Evolutionary conservation across 768 basidiomycete species (phyloP).

Genomic region (Russula sp.): DNA sequence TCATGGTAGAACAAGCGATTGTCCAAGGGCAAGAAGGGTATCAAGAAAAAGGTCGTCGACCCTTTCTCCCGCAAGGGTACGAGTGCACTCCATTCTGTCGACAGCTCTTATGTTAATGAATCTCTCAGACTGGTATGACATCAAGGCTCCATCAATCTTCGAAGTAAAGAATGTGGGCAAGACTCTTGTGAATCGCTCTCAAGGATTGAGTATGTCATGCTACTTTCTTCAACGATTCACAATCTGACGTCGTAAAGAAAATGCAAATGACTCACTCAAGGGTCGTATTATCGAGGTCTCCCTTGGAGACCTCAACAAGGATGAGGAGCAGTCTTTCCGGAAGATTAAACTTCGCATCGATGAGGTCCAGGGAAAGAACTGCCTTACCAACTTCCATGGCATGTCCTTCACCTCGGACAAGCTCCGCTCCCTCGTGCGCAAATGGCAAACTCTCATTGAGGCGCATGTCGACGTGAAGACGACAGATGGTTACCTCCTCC

Average conservation of each 20-base stretch:
- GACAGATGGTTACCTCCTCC: constrained; percentile 97
- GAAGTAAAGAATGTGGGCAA: constrained; percentile 96
- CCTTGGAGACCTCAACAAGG: constrained; percentile 96
- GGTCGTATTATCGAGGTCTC: constrained; percentile 96
- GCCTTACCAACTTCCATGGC: constrained; percentile 99
- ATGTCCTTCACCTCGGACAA: constrained; percentile 99
- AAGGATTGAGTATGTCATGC: constrained; percentile 82
- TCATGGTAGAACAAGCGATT: constrained; percentile 84
- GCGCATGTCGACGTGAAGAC: constrained; percentile 99
- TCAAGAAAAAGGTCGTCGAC: constrained; percentile 99
- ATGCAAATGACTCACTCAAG: constrained; percentile 96
- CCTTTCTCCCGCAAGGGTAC: constrained; percentile 98
- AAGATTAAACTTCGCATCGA: constrained; percentile 99
- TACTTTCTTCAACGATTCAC: neutral
- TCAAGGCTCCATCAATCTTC: constrained; percentile 97
- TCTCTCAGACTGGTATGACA: constrained; percentile 92
- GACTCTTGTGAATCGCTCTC: constrained; percentile 96
- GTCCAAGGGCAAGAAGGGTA: constrained; percentile 96
- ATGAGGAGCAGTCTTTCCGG: constrained; percentile 98
- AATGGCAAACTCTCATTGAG: constrained; percentile 99
- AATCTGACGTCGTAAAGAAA: constrained; percentile 44
- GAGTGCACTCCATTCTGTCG: constrained; percentile 15
- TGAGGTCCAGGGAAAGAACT: constrained; percentile 96
- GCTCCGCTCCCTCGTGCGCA: constrained; percentile 97
- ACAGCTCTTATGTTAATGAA: neutral